Conservation (phyloP, 1,284 basidiomycete species). For the Veloporphyrellus conicus region DNA sequence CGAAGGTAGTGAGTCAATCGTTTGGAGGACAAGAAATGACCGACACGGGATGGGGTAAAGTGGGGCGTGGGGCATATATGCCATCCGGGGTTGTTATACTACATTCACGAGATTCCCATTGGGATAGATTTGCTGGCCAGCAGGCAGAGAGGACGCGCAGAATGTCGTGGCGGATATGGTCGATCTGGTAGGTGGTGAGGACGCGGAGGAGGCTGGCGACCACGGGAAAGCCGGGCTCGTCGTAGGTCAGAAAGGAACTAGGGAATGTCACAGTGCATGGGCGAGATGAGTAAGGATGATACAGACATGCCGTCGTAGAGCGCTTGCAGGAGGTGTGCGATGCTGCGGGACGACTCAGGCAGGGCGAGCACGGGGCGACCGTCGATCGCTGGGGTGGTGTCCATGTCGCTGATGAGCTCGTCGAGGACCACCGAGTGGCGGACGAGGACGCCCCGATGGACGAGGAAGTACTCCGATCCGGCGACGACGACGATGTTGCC, state of each 20-base stretch:
- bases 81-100: conserved; percentile 45
- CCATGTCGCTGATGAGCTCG: conserved; percentile 34
- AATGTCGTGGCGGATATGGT: conserved; percentile 51
- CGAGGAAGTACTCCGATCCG: conserved; percentile 55
- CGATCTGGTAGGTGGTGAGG: conserved; percentile 57
- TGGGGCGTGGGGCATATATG: conserved; percentile 51
- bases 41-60: conserved; percentile 63
- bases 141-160: conserved; percentile 45
- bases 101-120: conserved; percentile 63
- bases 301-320: conserved; percentile 61
- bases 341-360: conserved; percentile 48
- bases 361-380: conserved; percentile 52
- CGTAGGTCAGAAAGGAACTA: conserved; percentile 42
- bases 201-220: conserved; percentile 58
- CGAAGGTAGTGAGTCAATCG: conserved; percentile 23
- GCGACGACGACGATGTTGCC: conserved; percentile 62
- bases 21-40: conserved; percentile 11
- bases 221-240: conserved; percentile 44
- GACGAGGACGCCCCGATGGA: conserved; percentile 61
- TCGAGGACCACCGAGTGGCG: conserved; percentile 54
- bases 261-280: conserved; percentile 8
- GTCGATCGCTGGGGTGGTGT: conserved; percentile 40
- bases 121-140: conserved; percentile 56
- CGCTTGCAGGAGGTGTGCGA: conserved; percentile 52
- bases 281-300: not conserved